Evolutionary conservation across 139 green algal genomes (phyloP), one percentile per base, ranked within the genome.

Genomic region (Desmodesmus armatus): DNA sequence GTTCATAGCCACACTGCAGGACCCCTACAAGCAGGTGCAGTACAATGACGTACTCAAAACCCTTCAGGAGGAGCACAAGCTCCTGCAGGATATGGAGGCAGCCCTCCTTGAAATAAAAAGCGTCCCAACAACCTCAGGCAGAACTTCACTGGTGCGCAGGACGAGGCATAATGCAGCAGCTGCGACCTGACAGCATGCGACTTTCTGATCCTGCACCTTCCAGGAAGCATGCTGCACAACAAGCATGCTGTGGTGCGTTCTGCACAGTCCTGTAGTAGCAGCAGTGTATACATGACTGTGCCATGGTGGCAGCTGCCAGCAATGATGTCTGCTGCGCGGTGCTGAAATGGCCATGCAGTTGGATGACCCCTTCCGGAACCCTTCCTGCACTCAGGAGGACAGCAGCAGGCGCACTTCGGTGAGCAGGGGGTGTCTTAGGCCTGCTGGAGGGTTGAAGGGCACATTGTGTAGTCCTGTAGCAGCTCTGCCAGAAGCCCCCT

Each of bases 41-140:
- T 86, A 86, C 53, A 80, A 27, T 35, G 73, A 65, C 49, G 35
- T 86, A 49, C 69, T 91, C 80, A 55, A 84, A 7, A 70, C 90
- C 3, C 82, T 96, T 37, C 66, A 85, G 51, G 78, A 91, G 27
- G 93, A 96, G 85, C 51, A 91, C 0, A 43, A 92, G 17, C 58
- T 92, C 19, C 74, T 92, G 17, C 85, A 87, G 29, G 79, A 89
- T 3, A 82, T 93, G 0, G 76, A 93, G 17, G 62, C 71, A 17
- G 88, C 93, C n/a, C 78, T 85, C 3, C 31, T 31, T 0, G 79
- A 78, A 17, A 88, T 96, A 58, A 76, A 31, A 7, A 47, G 91
- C 19, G 13, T 35, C 3, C 70, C 82, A 66, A 35, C 71, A 33
- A 35, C 74, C 11, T 35, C 47, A 33, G 13, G 55, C 53, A 55